phyloP scores from a whole-genome alignment of 768 basidiomycete species.

The Suillus alpinus region DNA sequence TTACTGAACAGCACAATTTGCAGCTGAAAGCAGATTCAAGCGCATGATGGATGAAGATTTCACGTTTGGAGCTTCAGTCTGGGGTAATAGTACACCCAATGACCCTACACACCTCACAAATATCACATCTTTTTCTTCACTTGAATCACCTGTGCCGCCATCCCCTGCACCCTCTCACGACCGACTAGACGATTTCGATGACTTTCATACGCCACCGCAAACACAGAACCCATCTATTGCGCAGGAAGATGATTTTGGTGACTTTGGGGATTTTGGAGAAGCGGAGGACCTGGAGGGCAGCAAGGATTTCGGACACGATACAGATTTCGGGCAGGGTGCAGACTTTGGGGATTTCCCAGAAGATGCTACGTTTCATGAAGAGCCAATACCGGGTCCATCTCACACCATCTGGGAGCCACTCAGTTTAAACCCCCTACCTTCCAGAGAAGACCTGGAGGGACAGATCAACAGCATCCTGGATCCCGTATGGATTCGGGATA shows the following conservation, averaged over 20 bases:
- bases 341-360: conserved; percentile 38
- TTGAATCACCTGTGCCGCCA: conserved; percentile 18
- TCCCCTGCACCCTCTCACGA: conserved; percentile 29
- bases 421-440: conserved; percentile 61
- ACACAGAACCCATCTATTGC: conserved; percentile 40
- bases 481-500: conserved; percentile 61
- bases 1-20: conserved; percentile 11
- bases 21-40: conserved; percentile 6
- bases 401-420: conserved; percentile 58
- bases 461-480: conserved; percentile 65
- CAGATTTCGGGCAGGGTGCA: conserved; percentile 35
- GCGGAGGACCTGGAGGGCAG: conserved; percentile 33
- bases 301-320: conserved; percentile 19
- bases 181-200: conserved; percentile 52
- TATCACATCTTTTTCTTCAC: conserved; percentile 17
- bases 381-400: conserved; percentile 41
- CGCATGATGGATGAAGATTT: conserved; percentile 71
- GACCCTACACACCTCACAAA: conserved; percentile 28
- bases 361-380: conserved; percentile 19
- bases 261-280: conserved; percentile 87
- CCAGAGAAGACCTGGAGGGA: conserved; percentile 50
- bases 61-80: conserved; percentile 69
- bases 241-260: conserved; percentile 77
- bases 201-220: conserved; percentile 46
- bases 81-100: conserved; percentile 47